A percentile compares a stretch with the other conserved stretches of the same genome.
These are phyloP conservation scores for Coniferiporia weirii DNA, from an alignment of 1,284 basidiomycete genomes.

Conservation along the genomic window DNA sequence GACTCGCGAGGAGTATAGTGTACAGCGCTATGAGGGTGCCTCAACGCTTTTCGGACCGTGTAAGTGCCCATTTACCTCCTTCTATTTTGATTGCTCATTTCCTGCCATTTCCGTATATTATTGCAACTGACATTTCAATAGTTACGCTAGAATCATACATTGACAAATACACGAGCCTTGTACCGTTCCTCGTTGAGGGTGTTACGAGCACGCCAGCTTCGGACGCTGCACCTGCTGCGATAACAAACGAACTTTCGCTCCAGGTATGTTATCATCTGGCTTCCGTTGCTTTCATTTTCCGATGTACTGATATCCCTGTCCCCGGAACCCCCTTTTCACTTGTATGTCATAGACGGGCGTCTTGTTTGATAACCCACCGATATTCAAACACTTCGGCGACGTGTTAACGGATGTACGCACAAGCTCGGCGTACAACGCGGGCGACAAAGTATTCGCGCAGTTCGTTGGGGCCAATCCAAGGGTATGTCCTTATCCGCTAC, in stretches of 20 bases:
- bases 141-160: slow-evolving; percentile 77
- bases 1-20: slow-evolving; percentile 69
- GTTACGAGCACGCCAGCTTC: slow-evolving; percentile 45
- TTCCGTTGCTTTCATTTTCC: neutral
- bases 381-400: slow-evolving; percentile 60
- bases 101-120: neutral
- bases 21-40: slow-evolving; percentile 80
- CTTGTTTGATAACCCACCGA: slow-evolving; percentile 52
- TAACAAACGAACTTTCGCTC: slow-evolving; percentile 61
- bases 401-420: slow-evolving; percentile 57
- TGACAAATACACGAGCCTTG: slow-evolving; percentile 64
- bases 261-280: slow-evolving; percentile 37
- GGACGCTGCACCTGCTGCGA: slow-evolving; percentile 64
- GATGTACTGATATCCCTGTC: too few species aligned
- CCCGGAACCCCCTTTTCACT: too few species aligned
- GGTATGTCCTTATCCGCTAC: slow-evolving; percentile 36
- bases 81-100: neutral
- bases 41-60: slow-evolving; percentile 77
- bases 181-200: slow-evolving; percentile 54
- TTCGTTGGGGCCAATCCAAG: slow-evolving; percentile 80
- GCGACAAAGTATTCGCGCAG: slow-evolving; percentile 54
- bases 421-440: slow-evolving; percentile 44
- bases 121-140: slow-evolving; percentile 25
- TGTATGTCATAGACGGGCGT: slow-evolving; percentile 45
- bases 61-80: slow-evolving; percentile 33